Evolutionary conservation across 2,329 filamentous ascomycete genomes (phyloP).

Genomic region (Aspergillus ustus): DNA sequence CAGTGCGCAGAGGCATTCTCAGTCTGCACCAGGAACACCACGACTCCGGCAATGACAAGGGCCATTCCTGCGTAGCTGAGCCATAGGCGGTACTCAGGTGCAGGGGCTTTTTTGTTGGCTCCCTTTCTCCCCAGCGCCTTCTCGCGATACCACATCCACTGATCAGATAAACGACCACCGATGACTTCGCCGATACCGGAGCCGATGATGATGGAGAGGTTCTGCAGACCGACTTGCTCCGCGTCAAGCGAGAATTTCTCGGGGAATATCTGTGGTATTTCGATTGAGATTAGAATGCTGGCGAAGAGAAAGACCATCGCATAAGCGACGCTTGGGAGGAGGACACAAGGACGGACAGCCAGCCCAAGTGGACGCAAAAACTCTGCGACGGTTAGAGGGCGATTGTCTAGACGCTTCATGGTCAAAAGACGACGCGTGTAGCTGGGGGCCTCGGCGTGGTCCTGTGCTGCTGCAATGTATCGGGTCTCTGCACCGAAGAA

Average conservation of each 20-base stretch:
- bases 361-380: conserved; percentile 59
- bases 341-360: conserved; percentile 50
- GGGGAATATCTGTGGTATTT: conserved; percentile 63
- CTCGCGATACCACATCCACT: conserved; percentile 56
- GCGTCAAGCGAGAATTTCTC: conserved; percentile 61
- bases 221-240: conserved; percentile 64
- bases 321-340: conserved; percentile 60
- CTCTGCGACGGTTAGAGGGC: conserved; percentile 54
- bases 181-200: conserved; percentile 64
- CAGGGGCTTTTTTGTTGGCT: too few species aligned
- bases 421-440: too few species aligned
- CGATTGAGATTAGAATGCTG: conserved; percentile 60
- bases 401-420: too few species aligned
- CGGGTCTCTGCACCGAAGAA: conserved; percentile 61
- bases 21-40: conserved; percentile 62
- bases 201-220: conserved; percentile 62
- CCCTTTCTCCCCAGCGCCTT: conserved; percentile 37
- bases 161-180: conserved; percentile 61
- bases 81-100: too few species aligned
- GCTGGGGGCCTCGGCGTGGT: too few species aligned
- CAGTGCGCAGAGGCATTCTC: conserved; percentile 55
- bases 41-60: conserved; percentile 57
- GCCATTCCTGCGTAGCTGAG: conserved; percentile 47
- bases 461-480: conserved; percentile 39
- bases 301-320: conserved; percentile 63